These are phyloP conservation scores for Trichoderma brevicompactum DNA, from an alignment of 2,329 filamentous ascomycete genomes.

Conservation along the genomic window DNA sequence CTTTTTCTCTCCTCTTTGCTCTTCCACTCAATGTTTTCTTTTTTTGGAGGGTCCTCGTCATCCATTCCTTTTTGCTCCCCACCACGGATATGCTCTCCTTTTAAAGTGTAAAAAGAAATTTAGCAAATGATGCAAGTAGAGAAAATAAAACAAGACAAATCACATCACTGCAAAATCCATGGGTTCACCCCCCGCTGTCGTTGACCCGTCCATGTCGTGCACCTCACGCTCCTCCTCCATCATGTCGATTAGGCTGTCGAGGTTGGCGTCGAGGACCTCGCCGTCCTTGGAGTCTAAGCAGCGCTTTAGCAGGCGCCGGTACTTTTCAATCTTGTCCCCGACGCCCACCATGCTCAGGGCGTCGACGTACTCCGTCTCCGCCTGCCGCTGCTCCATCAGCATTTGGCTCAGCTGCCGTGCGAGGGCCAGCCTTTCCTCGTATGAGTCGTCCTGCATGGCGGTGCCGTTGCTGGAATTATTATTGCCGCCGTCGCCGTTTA, in stretches of 20 bases:
- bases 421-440: conserved; percentile 61
- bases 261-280: conserved; percentile 68
- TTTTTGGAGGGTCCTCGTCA: conserved; percentile 17
- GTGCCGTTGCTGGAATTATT: conserved; percentile 24
- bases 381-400: conserved; percentile 62
- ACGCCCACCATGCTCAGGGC: conserved; percentile 71
- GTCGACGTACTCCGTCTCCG: conserved; percentile 70
- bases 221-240: conserved; percentile 65
- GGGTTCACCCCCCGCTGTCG: conserved; percentile 38
- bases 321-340: conserved; percentile 74
- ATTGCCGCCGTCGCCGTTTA: conserved; percentile 51
- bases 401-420: conserved; percentile 61
- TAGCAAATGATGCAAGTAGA: neutral
- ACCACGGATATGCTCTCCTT: neutral
- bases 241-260: conserved; percentile 64
- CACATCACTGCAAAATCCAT: conserved; percentile 37
- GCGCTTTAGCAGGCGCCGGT: conserved; percentile 68
- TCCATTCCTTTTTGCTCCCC: neutral
- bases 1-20: neutral
- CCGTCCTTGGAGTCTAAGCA: conserved; percentile 70
- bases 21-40: neutral
- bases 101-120: neutral
- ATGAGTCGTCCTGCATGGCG: conserved; percentile 48
- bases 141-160: neutral
- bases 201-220: conserved; percentile 42